These are phyloP conservation scores for Bipolaris bicolor DNA, from an alignment of 2,329 filamentous ascomycete species.

Conservation along the genomic window DNA sequence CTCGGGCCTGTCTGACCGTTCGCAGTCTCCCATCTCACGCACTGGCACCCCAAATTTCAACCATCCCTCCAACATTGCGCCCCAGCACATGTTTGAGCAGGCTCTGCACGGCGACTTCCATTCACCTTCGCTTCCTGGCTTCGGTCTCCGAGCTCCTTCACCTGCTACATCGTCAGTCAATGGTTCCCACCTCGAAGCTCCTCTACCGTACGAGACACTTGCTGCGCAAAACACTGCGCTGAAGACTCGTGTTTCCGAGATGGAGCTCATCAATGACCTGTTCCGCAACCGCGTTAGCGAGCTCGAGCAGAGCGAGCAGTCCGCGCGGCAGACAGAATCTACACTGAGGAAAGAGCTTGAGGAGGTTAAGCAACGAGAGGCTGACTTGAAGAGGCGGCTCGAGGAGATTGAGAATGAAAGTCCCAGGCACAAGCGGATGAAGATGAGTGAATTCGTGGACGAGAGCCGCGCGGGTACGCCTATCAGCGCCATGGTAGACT, in stretches of 20 bases:
- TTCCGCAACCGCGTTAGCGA: constrained; percentile 72
- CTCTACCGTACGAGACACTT: constrained; percentile 80
- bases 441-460: constrained; percentile 61
- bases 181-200: constrained; percentile 69
- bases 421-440: constrained; percentile 62
- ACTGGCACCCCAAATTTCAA: constrained; percentile 79
- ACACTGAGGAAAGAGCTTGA: constrained; percentile 68
- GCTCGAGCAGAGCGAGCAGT: constrained; percentile 76
- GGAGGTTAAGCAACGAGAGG: constrained; percentile 77
- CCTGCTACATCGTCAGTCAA: constrained; percentile 65
- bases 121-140: constrained; percentile 54
- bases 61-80: constrained; percentile 67
- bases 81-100: constrained; percentile 79
- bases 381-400: constrained; percentile 80
- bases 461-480: constrained; percentile 49
- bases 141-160: constrained; percentile 56
- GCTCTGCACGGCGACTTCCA: constrained; percentile 75
- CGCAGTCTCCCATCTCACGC: constrained; percentile 78
- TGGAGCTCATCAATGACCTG: constrained; percentile 87
- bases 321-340: constrained; percentile 63
- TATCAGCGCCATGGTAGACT: constrained; percentile 41
- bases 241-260: constrained; percentile 93
- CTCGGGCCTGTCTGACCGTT: constrained; percentile 75
- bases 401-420: constrained; percentile 64
- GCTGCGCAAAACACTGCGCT: constrained; percentile 80